Percentiles rank a stretch among this genome's conserved stretches.
Evolutionary conservation across 257 asterid species (phyloP).

Genomic region (Rauvolfia tetraphylla): DNA sequence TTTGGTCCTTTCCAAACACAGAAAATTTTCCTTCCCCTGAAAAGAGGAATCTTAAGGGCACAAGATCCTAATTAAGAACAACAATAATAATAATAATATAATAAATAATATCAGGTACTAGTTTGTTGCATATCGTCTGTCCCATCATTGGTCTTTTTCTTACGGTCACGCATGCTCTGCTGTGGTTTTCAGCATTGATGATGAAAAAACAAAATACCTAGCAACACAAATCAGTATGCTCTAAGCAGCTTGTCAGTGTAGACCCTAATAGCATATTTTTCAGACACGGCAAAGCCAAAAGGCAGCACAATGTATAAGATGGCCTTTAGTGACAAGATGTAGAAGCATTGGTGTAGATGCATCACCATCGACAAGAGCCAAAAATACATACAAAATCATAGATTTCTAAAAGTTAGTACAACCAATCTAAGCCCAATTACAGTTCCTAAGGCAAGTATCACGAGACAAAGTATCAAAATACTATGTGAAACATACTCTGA

Average conservation of each 20-base stretch:
- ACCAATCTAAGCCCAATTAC: neutral
- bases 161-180: neutral
- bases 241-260: neutral
- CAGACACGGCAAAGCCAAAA: neutral
- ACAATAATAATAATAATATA: neutral
- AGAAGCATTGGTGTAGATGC: neutral
- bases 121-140: neutral
- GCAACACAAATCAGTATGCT: neutral
- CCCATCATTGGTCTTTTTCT: neutral
- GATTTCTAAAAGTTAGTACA: neutral
- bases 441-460: neutral
- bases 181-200: neutral
- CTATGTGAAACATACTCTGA: neutral
- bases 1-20: neutral
- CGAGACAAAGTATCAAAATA: neutral
- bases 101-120: neutral
- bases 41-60: neutral
- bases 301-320: neutral
- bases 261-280: neutral
- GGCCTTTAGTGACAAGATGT: neutral
- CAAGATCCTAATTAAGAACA: neutral
- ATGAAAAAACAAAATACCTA: neutral
- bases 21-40: conserved; percentile 8
- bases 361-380: neutral
- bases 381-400: neutral